Conservation (phyloP, 192 early-diverging fungal genomes). For the Linnemannia hyalina region DNA sequence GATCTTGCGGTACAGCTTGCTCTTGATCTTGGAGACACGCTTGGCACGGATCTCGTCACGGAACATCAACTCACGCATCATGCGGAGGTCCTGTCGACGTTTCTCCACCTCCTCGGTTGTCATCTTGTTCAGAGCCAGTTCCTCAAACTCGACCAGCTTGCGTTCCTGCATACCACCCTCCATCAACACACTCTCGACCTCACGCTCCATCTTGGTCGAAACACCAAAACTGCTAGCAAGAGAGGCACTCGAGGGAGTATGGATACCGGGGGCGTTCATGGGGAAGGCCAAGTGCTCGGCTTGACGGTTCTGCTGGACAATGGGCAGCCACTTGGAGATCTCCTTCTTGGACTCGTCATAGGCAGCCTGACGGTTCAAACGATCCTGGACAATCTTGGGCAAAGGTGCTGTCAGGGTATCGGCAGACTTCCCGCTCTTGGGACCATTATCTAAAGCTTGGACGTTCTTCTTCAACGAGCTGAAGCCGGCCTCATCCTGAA, state of each 20-base stretch:
- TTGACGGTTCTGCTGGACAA: conserved; percentile 86
- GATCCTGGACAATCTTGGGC: conserved; percentile 86
- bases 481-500: conserved; percentile 76
- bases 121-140: conserved; percentile 87
- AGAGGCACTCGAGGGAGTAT: conserved; percentile 61
- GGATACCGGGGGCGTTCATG: conserved; percentile 54
- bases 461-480: conserved; percentile 75
- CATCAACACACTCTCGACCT: conserved; percentile 78
- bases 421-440: conserved; percentile 61
- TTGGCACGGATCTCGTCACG: conserved; percentile 92
- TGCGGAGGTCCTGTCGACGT: conserved; percentile 82
- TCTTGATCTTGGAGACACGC: conserved; percentile 97
- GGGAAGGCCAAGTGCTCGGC: conserved; percentile 89
- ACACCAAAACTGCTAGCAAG: conserved; percentile 77
- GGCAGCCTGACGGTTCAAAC: conserved; percentile 87
- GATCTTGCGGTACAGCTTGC: conserved; percentile 93
- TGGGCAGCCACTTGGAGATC: conserved; percentile 85
- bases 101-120: conserved; percentile 84
- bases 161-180: conserved; percentile 85
- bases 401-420: conserved; percentile 80
- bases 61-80: conserved; percentile 95
- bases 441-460: conserved; percentile 60
- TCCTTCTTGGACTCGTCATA: conserved; percentile 87
- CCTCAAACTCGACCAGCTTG: conserved; percentile 83
- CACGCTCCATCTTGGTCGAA: conserved; percentile 79